A percentile compares a stretch with the other conserved stretches of the same genome.
Evolutionary conservation across 2,329 filamentous ascomycete species (phyloP).

Genomic region (Fusarium sp.): DNA sequence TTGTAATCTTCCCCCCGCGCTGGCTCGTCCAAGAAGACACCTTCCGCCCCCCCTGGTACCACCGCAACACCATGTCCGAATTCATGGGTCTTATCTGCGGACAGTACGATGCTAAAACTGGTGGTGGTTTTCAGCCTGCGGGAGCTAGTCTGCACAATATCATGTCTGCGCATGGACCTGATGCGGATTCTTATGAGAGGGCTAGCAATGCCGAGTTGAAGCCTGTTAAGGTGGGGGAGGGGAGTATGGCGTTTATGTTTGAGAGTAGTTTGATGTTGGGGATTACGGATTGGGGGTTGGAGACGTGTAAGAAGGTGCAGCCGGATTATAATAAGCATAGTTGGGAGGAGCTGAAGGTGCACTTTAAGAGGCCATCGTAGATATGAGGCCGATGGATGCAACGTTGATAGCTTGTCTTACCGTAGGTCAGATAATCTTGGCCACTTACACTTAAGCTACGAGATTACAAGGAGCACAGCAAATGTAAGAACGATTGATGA

Average conservation of each 20-base stretch:
- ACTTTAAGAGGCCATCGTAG: constrained; percentile 34
- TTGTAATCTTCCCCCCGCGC: constrained; percentile 78
- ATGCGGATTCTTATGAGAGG: constrained; percentile 66
- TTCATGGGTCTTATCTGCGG: constrained; percentile 72
- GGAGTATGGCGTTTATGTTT: constrained; percentile 77
- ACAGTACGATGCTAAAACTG: constrained; percentile 71
- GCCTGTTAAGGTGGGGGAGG: constrained; percentile 69
- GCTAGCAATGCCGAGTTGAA: constrained; percentile 65
- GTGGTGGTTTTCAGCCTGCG: constrained; percentile 67
- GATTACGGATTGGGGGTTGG: constrained; percentile 76
- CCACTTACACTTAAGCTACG: no score
- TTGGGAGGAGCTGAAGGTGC: constrained; percentile 62
- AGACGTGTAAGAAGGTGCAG: constrained; percentile 69
- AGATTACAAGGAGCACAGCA: no score
- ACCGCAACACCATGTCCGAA: constrained; percentile 76
- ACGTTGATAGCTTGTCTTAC: no score
- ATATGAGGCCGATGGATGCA: no score
- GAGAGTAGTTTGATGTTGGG: constrained; percentile 77
- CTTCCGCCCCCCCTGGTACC: constrained; percentile 79
- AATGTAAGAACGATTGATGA: no score
- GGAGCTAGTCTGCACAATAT: constrained; percentile 75
- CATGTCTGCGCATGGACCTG: constrained; percentile 75
- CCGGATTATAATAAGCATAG: constrained; percentile 80
- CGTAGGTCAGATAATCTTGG: no score
- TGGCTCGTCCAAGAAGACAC: constrained; percentile 79